phyloP scores from a whole-genome alignment of 352 stramenopile species.

The Plasmopara viticola region DNA sequence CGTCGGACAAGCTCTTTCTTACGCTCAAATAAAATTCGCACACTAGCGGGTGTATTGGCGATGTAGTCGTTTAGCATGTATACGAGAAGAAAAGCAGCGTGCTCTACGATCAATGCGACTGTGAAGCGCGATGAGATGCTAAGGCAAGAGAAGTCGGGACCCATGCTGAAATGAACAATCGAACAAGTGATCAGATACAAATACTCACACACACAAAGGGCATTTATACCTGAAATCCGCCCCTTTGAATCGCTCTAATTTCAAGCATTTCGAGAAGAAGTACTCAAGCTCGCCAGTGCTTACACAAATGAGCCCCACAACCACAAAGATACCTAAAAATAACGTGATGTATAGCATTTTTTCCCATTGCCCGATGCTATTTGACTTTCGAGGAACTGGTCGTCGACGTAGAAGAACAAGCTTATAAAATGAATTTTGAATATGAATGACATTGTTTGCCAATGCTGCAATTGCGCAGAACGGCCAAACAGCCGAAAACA shows the following conservation, averaged over 20 bases:
- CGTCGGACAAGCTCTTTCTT: slow-evolving; percentile 83
- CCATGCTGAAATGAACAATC: slow-evolving; percentile 47
- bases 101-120: slow-evolving; percentile 69
- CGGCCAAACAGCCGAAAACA: slow-evolving; percentile 85
- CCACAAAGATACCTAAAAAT: slow-evolving; percentile 74
- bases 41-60: slow-evolving; percentile 62
- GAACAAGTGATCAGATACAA: slow-evolving; percentile 5
- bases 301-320: slow-evolving; percentile 80
- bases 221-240: slow-evolving; percentile 70
- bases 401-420: slow-evolving; percentile 62
- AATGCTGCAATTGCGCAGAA: slow-evolving; percentile 75
- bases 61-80: slow-evolving; percentile 81
- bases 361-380: slow-evolving; percentile 84
- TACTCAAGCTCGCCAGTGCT: slow-evolving; percentile 81
- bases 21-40: slow-evolving; percentile 73
- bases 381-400: slow-evolving; percentile 70
- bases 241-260: slow-evolving; percentile 69
- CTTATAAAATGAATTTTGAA: slow-evolving; percentile 82
- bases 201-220: neutral
- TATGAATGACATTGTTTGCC: slow-evolving; percentile 78
- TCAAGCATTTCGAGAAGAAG: slow-evolving; percentile 65
- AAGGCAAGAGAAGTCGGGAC: slow-evolving; percentile 73
- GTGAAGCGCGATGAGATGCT: slow-evolving; percentile 73
- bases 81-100: slow-evolving; percentile 63
- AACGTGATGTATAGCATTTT: slow-evolving; percentile 84